Evolutionary conservation across 2,329 filamentous ascomycete genomes (phyloP).

Genomic region (Aspergillus chevalieri): DNA sequence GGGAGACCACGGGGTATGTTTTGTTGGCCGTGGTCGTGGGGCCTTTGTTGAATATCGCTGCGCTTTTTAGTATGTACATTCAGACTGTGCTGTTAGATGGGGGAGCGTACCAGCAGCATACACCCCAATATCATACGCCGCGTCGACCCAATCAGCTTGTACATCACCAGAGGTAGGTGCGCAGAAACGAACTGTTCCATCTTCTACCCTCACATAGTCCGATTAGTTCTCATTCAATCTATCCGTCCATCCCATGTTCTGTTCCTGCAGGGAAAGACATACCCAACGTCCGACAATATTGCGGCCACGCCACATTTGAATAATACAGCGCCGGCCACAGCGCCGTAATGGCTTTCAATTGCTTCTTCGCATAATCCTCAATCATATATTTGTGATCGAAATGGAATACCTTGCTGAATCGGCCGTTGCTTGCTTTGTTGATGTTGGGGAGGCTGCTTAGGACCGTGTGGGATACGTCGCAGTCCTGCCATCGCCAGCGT

Average conservation of each 20-base stretch:
- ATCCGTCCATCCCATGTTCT: too few species aligned
- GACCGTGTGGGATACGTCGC: conserved; percentile 11
- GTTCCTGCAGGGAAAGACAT: neutral
- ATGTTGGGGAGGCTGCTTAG: conserved; percentile 16
- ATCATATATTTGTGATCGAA: conserved; percentile 12
- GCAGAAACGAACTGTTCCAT: conserved; percentile 11
- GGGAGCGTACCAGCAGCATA: conserved; percentile 12
- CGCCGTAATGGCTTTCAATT: conserved; percentile 8
- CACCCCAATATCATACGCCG: conserved; percentile 11
- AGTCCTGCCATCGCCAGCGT: neutral
- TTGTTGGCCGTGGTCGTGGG: conserved; percentile 6
- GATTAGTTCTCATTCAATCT: neutral
- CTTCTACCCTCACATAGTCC: neutral
- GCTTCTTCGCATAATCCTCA: conserved; percentile 9
- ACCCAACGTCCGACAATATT: conserved; percentile 8
- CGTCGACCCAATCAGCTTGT: conserved; percentile 13
- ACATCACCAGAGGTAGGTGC: conserved; percentile 6
- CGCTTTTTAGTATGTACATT: neutral
- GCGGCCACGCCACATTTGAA: conserved; percentile 10
- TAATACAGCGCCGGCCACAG: conserved; percentile 12
- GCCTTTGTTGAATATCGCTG: conserved; percentile 9
- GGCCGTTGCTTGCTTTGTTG: conserved; percentile 4
- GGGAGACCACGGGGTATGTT: conserved; percentile 7
- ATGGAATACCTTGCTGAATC: conserved; percentile 9
- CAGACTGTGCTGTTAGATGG: neutral